Percentiles rank a stretch among this genome's conserved stretches.
phyloP scores from a whole-genome alignment of 208 protist genomes.

The Borovskyia barvae region DNA sequence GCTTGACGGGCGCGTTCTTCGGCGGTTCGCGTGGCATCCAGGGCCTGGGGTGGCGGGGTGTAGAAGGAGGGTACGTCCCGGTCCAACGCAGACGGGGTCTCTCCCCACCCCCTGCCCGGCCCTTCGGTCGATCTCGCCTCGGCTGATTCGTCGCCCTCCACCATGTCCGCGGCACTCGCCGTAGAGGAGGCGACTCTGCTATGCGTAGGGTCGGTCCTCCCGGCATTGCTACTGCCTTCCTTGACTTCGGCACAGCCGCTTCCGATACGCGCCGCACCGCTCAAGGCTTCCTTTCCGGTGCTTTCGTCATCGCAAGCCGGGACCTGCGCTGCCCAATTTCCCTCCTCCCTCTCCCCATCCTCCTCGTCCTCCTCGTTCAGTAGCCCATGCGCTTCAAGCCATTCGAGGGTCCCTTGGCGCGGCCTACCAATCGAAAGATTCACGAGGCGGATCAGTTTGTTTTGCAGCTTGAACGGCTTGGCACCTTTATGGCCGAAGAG shows the following conservation, averaged over 20 bases:
- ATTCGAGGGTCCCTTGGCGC: conserved; percentile 28
- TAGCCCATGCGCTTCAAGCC: conserved; percentile 12
- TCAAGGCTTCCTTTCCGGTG: background rate
- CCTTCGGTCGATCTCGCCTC: background rate
- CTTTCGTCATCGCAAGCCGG: background rate
- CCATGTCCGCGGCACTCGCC: background rate
- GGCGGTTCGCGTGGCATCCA: conserved; percentile 7
- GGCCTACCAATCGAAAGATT: conserved; percentile 80
- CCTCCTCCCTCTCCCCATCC: background rate
- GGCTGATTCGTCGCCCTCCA: background rate
- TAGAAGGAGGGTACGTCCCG: background rate
- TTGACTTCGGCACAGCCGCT: background rate
- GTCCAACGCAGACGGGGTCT: no score
- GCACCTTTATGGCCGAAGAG: conserved; percentile 77
- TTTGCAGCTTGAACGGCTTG: conserved; percentile 84
- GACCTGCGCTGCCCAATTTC: background rate
- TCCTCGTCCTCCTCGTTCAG: conserved; percentile 8
- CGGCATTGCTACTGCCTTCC: background rate
- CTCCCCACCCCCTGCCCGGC: no score
- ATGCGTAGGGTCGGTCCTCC: background rate
- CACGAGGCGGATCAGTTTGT: conserved; percentile 80
- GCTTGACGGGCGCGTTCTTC: conserved; percentile 17
- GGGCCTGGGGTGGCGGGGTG: background rate
- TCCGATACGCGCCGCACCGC: no score
- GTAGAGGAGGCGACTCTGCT: no score